Conservation (phyloP, 306 rosid genomes). For the Vigna hirtella region DNA sequence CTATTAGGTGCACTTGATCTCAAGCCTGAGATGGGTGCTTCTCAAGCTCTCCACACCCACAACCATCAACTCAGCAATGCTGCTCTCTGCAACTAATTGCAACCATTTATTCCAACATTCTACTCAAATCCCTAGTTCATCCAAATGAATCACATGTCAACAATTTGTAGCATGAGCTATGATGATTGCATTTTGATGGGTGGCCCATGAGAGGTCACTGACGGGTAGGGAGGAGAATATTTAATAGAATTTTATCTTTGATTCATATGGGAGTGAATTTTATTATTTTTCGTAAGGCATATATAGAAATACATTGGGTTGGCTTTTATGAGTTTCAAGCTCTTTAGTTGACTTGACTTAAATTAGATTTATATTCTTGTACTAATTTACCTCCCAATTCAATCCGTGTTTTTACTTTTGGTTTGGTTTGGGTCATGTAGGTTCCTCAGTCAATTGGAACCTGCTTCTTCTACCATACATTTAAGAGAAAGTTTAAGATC, state of each 20-base stretch:
- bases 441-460: not conserved
- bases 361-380: not conserved
- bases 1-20: not conserved
- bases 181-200: not conserved
- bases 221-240: not conserved
- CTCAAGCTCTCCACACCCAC: not conserved
- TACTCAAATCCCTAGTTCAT: not conserved
- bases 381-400: not conserved
- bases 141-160: not conserved
- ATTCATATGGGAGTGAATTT: not conserved
- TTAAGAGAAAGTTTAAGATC: constrained; percentile 24
- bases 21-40: constrained; percentile 2
- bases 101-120: not conserved
- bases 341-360: not conserved
- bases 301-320: not conserved
- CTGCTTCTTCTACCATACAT: not conserved
- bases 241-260: not conserved
- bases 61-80: not conserved
- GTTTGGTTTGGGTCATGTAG: not conserved
- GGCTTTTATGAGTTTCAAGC: not conserved
- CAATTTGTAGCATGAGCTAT: not conserved
- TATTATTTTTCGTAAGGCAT: not conserved
- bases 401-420: not conserved
- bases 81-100: not conserved
- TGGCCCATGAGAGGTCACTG: not conserved